Evolutionary conservation across 2,329 filamentous ascomycete genomes (phyloP), one percentile per base, ranked within the genome.

Genomic region (Emergomyces orientalis): DNA sequence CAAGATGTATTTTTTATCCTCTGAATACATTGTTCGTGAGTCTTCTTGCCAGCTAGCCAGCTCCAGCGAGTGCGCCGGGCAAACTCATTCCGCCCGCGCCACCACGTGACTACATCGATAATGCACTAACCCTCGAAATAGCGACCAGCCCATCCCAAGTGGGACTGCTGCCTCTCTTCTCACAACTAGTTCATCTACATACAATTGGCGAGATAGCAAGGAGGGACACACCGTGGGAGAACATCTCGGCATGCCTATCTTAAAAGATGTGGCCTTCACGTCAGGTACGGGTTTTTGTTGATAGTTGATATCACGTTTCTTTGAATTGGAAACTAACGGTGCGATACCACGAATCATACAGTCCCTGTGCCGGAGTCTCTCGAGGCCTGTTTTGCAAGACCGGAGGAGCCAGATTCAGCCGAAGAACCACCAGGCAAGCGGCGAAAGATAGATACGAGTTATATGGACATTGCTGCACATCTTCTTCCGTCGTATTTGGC

Each of bases 401-500:
- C 1, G 17, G 34, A 54, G 30, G 51, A 27, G 3, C 2, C 11
- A 25, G 60, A 32, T 17, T 8, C 22, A 32, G 14, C 7, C 27
- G 2, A 19, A 32, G 51, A 32, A 11, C 22, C 34, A 1, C 51
- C 51, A 34, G 37, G 34, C 5, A 61, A 61, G 27, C 60, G 60
- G 22, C 60, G 51, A 32, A 61, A 55, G n/a, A 5, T 56, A 22
- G n/a, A 32, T 17, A 43, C 9, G 14, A 19, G 3, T 57, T 43
- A 25, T 14, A 25, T 60, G 22, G 30, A 32, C 22, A 37, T 52
- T 37, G 59, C 55, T 6, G 25, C 11, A 13, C 8, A 56, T 34
- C 22, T 49, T 34, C 49, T 65, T 34, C 30, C 59, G 2, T n/a
- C 45, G 25, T 74, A 75, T 63, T 71, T 77, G 58, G 70, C 73